Evolutionary conservation across 1,139 yeast genomes (phyloP).

Genomic region (Pichia terricola): DNA sequence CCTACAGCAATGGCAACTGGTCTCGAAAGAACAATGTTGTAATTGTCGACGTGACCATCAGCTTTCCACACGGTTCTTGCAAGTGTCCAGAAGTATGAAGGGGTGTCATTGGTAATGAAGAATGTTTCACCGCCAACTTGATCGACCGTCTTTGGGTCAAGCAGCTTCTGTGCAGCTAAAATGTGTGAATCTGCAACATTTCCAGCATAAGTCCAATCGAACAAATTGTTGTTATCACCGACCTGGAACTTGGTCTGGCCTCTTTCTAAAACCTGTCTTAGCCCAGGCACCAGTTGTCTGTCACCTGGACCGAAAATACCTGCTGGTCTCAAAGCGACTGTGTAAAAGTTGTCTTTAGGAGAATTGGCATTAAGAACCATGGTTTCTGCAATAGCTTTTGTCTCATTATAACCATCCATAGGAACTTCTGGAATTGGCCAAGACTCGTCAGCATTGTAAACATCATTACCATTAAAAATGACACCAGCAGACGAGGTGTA

Average conservation of each 20-base stretch:
- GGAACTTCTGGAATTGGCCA: constrained; percentile 89
- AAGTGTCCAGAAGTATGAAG: constrained; percentile 93
- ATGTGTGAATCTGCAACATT: constrained; percentile 97
- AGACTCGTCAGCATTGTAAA: constrained; percentile 83
- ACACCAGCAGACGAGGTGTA: constrained; percentile 98
- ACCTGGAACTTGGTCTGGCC: constrained; percentile 91
- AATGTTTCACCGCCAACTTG: constrained; percentile 76
- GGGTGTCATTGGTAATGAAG: constrained; percentile 88
- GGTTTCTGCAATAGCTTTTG: constrained; percentile 87
- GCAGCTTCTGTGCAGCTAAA: constrained; percentile 71
- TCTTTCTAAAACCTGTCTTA: constrained; percentile 69
- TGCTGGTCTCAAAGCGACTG: constrained; percentile 90
- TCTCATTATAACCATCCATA: constrained; percentile 95
- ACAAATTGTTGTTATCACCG: constrained; percentile 86
- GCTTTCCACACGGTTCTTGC: constrained; percentile 97
- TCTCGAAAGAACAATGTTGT: constrained; percentile 59
- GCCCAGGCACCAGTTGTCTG: constrained; percentile 89
- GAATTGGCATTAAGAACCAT: constrained; percentile 67
- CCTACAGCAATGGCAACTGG: constrained; percentile 75
- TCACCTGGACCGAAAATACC: constrained; percentile 99
- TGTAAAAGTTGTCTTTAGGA: constrained; percentile 43
- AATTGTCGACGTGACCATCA: constrained; percentile 73
- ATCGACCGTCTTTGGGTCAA: constrained; percentile 33
- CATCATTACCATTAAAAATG: constrained; percentile 85
- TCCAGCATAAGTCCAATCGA: constrained; percentile 99